Conservation (phyloP, 768 basidiomycete genomes). For the Phanerochaete carnosa region DNA sequence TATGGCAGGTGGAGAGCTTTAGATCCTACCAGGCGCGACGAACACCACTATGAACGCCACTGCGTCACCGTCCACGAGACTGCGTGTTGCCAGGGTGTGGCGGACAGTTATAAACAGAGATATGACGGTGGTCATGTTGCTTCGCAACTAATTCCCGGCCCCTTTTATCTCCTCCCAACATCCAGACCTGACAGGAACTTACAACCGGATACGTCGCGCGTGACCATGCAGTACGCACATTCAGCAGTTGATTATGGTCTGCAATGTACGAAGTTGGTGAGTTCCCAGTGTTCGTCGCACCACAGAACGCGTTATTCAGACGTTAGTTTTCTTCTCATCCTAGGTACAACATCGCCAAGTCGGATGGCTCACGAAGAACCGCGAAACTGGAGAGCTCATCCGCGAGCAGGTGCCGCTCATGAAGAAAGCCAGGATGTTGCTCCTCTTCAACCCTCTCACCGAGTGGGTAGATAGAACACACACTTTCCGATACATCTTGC, state of each 20-base stretch:
- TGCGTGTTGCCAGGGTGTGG: not conserved
- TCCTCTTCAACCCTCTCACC: constrained; percentile 1
- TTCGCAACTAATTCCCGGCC: not conserved
- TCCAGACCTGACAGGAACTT: not conserved
- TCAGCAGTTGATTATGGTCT: not conserved
- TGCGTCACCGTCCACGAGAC: not conserved
- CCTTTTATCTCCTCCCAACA: not conserved
- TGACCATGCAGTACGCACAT: constrained; percentile 1
- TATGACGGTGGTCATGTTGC: not conserved
- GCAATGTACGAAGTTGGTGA: not conserved
- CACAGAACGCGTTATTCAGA: not conserved
- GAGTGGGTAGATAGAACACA: constrained; percentile 2
- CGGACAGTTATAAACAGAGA: not conserved
- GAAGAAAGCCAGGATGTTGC: not conserved
- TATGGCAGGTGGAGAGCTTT: not conserved
- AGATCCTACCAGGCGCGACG: not conserved
- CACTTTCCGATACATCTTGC: not conserved
- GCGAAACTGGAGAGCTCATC: constrained; percentile 3
- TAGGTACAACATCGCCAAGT: constrained; percentile 4
- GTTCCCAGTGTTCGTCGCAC: not conserved
- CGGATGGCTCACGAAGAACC: constrained; percentile 7
- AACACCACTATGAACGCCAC: not conserved
- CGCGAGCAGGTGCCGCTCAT: constrained; percentile 3
- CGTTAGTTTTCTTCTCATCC: not conserved
- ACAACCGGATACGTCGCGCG: not conserved